Conservation (phyloP, 2,329 filamentous ascomycete genomes). For the Paracorniculantispora psalliotae region DNA sequence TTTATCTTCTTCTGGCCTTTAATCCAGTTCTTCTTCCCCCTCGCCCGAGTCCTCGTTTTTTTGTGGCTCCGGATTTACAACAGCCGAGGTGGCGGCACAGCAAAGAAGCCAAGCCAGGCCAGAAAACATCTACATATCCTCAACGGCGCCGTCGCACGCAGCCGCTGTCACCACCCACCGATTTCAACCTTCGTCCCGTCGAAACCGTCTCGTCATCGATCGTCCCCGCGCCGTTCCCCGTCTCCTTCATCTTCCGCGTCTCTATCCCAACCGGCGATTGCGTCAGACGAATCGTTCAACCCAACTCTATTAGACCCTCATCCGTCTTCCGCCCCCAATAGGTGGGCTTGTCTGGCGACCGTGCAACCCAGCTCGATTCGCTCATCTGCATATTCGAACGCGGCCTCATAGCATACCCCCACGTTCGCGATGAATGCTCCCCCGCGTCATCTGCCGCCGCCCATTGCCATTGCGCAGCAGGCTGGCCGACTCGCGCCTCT, state of each 20-base stretch:
- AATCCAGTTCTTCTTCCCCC: neutral
- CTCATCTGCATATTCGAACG: neutral
- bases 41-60: neutral
- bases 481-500: constrained; percentile 12
- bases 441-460: constrained; percentile 12
- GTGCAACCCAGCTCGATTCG: neutral
- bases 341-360: constrained; percentile 8
- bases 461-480: constrained; percentile 12
- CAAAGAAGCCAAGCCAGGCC: neutral
- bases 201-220: neutral
- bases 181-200: neutral
- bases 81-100: constrained; percentile 1
- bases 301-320: neutral
- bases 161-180: neutral
- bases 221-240: no score
- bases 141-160: constrained; percentile 4
- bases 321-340: constrained; percentile 1
- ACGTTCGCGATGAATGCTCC: constrained; percentile 7
- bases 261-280: neutral
- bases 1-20: neutral
- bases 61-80: neutral
- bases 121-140: constrained; percentile 1
- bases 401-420: neutral
- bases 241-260: neutral
- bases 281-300: neutral